Evolutionary conservation across 2,329 filamentous ascomycete genomes (phyloP).

Genomic region (Sporothrix pallida): DNA sequence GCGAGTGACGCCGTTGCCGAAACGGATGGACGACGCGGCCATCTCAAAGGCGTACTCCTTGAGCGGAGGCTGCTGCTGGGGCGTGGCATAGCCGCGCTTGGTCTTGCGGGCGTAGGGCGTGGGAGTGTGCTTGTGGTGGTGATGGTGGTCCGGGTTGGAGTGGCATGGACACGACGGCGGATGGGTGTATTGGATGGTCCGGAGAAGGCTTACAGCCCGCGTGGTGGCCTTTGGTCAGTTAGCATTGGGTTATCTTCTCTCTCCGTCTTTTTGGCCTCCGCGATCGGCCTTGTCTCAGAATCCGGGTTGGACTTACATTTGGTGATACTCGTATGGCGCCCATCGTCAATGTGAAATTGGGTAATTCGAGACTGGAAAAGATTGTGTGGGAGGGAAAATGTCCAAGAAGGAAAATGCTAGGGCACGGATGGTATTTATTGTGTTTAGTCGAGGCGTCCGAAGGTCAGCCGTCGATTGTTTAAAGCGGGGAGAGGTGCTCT

Average conservation of each 20-base stretch:
- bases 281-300: constrained; percentile 6
- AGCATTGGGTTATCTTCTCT: neutral
- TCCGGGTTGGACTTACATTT: constrained; percentile 43
- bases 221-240: constrained; percentile 56
- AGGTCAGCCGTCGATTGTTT: no score
- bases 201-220: constrained; percentile 74
- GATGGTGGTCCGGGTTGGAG: constrained; percentile 81
- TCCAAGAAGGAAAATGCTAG: no score
- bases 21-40: constrained; percentile 93
- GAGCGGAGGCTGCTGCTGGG: constrained; percentile 70
- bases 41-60: constrained; percentile 99
- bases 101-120: constrained; percentile 52
- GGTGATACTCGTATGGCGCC: constrained; percentile 44
- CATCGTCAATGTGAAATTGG: constrained; percentile 24
- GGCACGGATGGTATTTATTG: neutral
- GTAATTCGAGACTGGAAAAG: neutral
- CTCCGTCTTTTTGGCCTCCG: neutral
- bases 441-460: neutral
- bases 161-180: constrained; percentile 91
- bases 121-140: constrained; percentile 64
- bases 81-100: constrained; percentile 71
- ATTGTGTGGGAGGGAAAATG: neutral
- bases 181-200: constrained; percentile 89
- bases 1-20: constrained; percentile 89
- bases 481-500: constrained; percentile 20